Percentiles rank a stretch among this genome's conserved stretches.
Conservation (phyloP, 1,139 yeast species). For the Barnettozyma hawaiiensis region DNA sequence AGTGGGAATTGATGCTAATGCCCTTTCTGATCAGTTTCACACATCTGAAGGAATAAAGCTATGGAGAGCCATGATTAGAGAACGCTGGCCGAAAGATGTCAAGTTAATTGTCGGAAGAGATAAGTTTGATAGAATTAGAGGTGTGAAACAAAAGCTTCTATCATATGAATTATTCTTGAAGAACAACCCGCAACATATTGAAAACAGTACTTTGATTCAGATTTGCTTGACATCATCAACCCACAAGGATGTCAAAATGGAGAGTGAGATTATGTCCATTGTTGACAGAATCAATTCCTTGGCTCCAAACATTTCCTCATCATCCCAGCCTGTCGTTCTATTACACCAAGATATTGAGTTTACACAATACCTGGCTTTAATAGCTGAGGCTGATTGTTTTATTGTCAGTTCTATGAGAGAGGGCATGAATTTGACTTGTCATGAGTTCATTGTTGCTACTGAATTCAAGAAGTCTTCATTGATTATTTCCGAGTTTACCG, state of each 20-base stretch:
- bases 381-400: conserved; percentile 81
- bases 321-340: conserved; percentile 80
- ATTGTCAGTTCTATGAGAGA: conserved; percentile 90
- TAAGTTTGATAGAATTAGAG: conserved; percentile 81
- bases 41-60: conserved; percentile 48
- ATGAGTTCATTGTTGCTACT: conserved; percentile 83
- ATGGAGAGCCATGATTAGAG: conserved; percentile 70
- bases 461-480: conserved; percentile 71
- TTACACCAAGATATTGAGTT: conserved; percentile 85
- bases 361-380: conserved; percentile 81
- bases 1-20: conserved; percentile 79
- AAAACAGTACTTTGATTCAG: conserved; percentile 71
- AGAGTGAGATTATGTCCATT: conserved; percentile 66
- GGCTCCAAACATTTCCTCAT: conserved; percentile 66
- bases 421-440: conserved; percentile 95
- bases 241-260: conserved; percentile 48
- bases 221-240: conserved; percentile 60
- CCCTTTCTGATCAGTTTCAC: conserved; percentile 43
- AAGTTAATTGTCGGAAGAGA: conserved; percentile 81
- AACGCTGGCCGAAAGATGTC: conserved; percentile 63
- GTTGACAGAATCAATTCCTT: conserved; percentile 82
- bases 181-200: conserved; percentile 64
- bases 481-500: conserved; percentile 87
- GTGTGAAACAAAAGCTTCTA: conserved; percentile 77
- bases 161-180: conserved; percentile 80